These are phyloP conservation scores for Euphorbia neoarborescens DNA, from an alignment of 441 rosid species.

Conservation along the genomic window DNA sequence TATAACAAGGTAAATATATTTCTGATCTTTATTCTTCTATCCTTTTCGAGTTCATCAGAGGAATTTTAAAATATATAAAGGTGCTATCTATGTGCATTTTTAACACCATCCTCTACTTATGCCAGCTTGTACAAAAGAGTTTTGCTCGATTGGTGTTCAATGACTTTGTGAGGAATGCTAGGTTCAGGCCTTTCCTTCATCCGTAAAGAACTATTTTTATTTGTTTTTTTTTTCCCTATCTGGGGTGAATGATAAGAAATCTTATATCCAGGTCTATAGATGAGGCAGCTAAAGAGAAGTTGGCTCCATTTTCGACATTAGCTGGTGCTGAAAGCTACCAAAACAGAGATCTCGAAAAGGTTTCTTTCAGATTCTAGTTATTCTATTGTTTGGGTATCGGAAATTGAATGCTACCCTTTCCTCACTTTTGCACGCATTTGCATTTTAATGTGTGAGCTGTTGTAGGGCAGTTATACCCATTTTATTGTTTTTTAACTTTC, in stretches of 20 bases:
- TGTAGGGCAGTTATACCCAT: background rate
- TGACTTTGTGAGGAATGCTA: slow-evolving; percentile 69
- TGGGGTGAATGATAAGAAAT: slow-evolving; percentile 19
- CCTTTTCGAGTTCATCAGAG: background rate
- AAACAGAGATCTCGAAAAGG: slow-evolving; percentile 96
- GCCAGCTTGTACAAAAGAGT: slow-evolving; percentile 99
- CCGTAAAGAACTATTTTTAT: background rate
- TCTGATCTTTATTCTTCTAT: slow-evolving; percentile 1
- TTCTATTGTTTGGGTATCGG: background rate
- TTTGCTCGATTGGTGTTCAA: slow-evolving; percentile 80
- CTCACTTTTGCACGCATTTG: background rate
- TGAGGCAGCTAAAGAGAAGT: slow-evolving; percentile 65
- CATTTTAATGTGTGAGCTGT: background rate
- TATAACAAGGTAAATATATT: slow-evolving; percentile 68
- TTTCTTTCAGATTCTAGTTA: slow-evolving; percentile 16
- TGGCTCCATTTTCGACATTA: slow-evolving; percentile 66
- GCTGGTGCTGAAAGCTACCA: slow-evolving; percentile 82
- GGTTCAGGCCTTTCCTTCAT: slow-evolving; percentile 30
- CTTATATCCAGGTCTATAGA: slow-evolving; percentile 56
- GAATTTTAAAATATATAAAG: background rate
- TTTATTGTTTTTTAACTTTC: background rate
- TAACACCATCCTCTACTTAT: slow-evolving; percentile 17
- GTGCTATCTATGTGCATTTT: background rate
- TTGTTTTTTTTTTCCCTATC: background rate
- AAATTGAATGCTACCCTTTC: background rate